phyloP scores from a whole-genome alignment of 192 early-diverging fungal species.

The Coemansia sp. region DNA sequence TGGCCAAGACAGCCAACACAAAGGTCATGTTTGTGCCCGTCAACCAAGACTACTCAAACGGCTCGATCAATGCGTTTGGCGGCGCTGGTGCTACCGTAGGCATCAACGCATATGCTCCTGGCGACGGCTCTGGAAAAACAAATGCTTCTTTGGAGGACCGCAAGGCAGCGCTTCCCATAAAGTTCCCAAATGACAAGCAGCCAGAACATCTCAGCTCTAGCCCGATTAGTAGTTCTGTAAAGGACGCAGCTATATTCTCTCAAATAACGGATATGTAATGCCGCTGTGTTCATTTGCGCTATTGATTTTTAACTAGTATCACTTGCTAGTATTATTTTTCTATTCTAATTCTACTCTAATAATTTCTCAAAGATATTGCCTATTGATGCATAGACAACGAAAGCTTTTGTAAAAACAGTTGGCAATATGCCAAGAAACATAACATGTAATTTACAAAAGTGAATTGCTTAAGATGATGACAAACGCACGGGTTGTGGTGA shows the following conservation, averaged over 20 bases:
- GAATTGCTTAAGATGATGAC: too few relatives aligned
- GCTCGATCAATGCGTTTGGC: constrained; percentile 52
- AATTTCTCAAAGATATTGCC: background rate
- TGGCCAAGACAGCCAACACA: constrained; percentile 72
- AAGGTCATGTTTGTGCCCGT: constrained; percentile 73
- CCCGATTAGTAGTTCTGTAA: constrained; percentile 28
- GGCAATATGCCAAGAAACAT: too few relatives aligned
- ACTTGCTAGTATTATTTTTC: too few relatives aligned
- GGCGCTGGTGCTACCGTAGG: constrained; percentile 38
- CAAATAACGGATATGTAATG: constrained; percentile 36
- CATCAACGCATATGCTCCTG: constrained; percentile 19
- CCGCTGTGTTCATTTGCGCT: too few relatives aligned
- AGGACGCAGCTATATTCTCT: constrained; percentile 26
- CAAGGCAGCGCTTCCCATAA: constrained; percentile 13
- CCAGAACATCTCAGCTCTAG: constrained; percentile 14
- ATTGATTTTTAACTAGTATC: too few relatives aligned
- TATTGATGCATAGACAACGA: background rate
- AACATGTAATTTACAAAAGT: too few relatives aligned
- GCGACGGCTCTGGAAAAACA: background rate
- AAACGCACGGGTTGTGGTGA: constrained; percentile 12
- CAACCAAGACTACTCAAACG: constrained; percentile 49
- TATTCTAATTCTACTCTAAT: too few relatives aligned
- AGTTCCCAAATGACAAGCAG: constrained; percentile 13
- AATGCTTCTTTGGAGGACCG: constrained; percentile 2
- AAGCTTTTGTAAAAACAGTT: too few relatives aligned